Percentiles rank a stretch among this genome's conserved stretches.
Evolutionary conservation across 2,329 filamentous ascomycete species (phyloP).

Genomic region (Fusarium phyllophilum): DNA sequence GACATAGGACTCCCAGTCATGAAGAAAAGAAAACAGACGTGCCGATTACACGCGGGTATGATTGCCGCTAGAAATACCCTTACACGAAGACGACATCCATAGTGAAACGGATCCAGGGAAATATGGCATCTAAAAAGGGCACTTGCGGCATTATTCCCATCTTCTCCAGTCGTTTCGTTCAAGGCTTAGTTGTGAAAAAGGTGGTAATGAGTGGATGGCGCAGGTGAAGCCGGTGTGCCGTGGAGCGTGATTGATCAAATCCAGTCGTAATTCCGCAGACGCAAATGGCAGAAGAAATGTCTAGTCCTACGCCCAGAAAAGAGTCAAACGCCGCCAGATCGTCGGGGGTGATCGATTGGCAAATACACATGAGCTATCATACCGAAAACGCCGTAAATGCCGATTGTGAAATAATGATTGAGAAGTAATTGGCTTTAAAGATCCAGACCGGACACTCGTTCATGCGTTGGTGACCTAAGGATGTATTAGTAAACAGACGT

Average conservation of each 20-base stretch:
- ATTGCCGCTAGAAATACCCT: conserved; percentile 13
- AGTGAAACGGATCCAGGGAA: background rate
- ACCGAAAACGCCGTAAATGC: conserved; percentile 57
- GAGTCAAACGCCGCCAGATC: conserved; percentile 52
- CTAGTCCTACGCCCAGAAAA: conserved; percentile 53
- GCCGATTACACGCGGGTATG: conserved; percentile 37
- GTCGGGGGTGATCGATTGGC: conserved; percentile 46
- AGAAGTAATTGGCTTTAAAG: conserved; percentile 10
- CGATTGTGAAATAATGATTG: conserved; percentile 40
- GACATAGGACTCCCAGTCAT: conserved; percentile 32
- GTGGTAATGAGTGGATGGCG: conserved; percentile 54
- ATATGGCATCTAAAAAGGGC: conserved; percentile 16
- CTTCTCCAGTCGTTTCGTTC: conserved; percentile 43
- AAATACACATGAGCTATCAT: conserved; percentile 53
- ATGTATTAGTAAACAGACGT: too few species aligned
- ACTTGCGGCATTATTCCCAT: conserved; percentile 29
- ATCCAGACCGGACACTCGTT: conserved; percentile 43
- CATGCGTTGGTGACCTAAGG: conserved; percentile 68
- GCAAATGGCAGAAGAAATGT: conserved; percentile 42
- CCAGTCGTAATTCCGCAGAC: conserved; percentile 46
- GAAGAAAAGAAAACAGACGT: conserved; percentile 38
- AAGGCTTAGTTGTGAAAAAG: conserved; percentile 42
- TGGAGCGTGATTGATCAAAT: conserved; percentile 44
- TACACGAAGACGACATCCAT: conserved; percentile 11
- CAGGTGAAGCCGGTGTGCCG: conserved; percentile 45